Evolutionary conservation across 1,139 yeast genomes (phyloP), one percentile per base, ranked within the genome.

Genomic region (Geotrichum aggregatum): DNA sequence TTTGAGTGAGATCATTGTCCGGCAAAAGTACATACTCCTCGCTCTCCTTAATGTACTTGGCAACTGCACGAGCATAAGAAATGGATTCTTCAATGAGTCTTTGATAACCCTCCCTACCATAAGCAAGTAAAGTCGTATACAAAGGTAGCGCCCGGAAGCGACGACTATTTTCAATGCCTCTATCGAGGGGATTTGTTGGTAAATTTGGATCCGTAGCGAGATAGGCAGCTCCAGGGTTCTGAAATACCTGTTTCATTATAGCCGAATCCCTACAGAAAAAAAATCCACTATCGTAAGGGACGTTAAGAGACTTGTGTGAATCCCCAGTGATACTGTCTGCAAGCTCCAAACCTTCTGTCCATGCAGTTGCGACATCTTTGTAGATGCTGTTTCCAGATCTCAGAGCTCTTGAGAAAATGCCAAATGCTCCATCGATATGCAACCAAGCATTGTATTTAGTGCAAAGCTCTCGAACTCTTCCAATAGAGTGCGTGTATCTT

Each of bases 391-490:
- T 22, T 10, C 45, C 24, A 14, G 35, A 34, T 18, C 50, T 33
- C 31, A 63, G 50, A 3, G 55, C 52, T 14, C 65, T 53, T 2
- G 58, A 24, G 50, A 55, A 63, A 16, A 54, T 55, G 16, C 65
- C 65, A 52, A 63, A 63, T 2, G 66, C 66, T 8, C 65, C 66
- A 50, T 63, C 66, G 31, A 63, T 51, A 50, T 63, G 66, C 34
- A 63, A 52, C 66, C 66, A 63, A 8, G 66, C 65, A n/a, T 54
- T 50, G 46, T 62, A 57, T 47, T 54, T 55, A 49, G 59, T 63
- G 45, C 66, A 63, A n/a, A 63, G 56, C 28, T 44, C 43, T 26
- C 64, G 54, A 19, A 63, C 52, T 28, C 48, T 22, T 8, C 47
- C 31, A 14, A 63, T 38, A 33, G 55, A 34, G 5, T 52, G 43